A percentile compares a stretch with the other conserved stretches of the same genome.
phyloP scores from a whole-genome alignment of 2,329 filamentous ascomycete genomes.

The Truncatella angustata region DNA sequence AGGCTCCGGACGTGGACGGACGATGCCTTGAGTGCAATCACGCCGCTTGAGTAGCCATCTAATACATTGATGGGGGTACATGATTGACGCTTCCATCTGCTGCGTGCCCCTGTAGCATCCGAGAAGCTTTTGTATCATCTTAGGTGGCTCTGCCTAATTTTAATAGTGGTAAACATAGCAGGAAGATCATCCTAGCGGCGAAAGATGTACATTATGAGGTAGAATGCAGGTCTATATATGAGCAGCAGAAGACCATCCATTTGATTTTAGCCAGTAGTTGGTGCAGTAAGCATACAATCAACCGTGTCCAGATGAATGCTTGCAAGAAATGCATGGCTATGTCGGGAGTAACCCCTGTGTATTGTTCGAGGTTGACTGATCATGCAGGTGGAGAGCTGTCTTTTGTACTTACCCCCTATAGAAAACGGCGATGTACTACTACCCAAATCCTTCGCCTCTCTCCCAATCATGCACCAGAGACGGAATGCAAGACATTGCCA shows the following conservation, averaged over 20 bases:
- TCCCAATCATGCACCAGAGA: not conserved
- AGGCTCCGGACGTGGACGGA: conserved; percentile 33
- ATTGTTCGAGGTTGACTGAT: not conserved
- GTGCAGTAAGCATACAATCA: not conserved
- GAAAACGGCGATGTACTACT: not conserved
- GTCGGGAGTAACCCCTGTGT: too few species aligned
- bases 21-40: conserved; percentile 1
- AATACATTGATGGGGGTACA: not conserved
- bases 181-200: not conserved
- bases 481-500: not conserved
- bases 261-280: not conserved
- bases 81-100: not conserved
- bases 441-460: not conserved
- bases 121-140: not conserved
- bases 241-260: not conserved
- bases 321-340: too few species aligned
- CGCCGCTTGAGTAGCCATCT: conserved; percentile 1
- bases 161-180: not conserved
- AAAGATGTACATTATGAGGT: not conserved
- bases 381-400: not conserved
- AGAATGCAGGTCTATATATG: not conserved
- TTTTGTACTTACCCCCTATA: not conserved
- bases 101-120: not conserved
- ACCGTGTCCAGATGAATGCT: too few species aligned
- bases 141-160: not conserved